Base-by-base conservation (phyloP, 2,329 filamentous ascomycete genomes). In the Fusarium phyllophilum region DNA sequence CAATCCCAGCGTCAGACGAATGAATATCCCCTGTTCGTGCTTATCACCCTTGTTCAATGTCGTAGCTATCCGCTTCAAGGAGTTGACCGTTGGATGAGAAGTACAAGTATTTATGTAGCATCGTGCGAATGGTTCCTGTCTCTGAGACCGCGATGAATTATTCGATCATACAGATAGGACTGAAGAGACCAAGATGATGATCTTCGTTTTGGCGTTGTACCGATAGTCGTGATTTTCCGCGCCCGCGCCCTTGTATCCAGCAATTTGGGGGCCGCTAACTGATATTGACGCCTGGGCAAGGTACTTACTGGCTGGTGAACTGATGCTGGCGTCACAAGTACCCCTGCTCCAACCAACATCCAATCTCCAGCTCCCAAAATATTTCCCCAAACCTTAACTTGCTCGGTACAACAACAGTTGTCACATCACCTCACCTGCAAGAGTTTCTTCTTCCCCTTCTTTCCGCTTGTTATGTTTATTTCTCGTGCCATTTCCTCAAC, bases 311-410 rank as follows among this genome's bases (percentile, higher is more conserved):
- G 26, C 55, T 22, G 48, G 66, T 51, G 36, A 39, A 57, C 31
- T 29, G 39, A 36, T 45, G 46, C 55, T 54, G 72, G 45, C 33
- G 68, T 61, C 56, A 70, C 54, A 73, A 48, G 73, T 75, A 75
- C 72, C 73, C 58, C 39, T 57, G 45, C 24, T 55, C 60, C 41
- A 48, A 31, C 45, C 54, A 36, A 33, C 56, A 48, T 68, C 70
- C 62, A 71, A 74, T 70, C 69, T 74, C 59, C 55, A 74, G 72
- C 69, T 73, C 72, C 72, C 66, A 74, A 72, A 68, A 68, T 74
- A 68, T 73, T 75, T 55, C 73, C 72, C 69, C 69, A 73, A 75
- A 75, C 73, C 68, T 74, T 74, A 61, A 72, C 61, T 72, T 73
- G 57, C 66, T 70, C 66, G 61, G 61, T 70, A 60, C 72, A 75